These are phyloP conservation scores for Candida mattraensis DNA, from an alignment of 805 yeast genomes.

Conservation along the genomic window DNA sequence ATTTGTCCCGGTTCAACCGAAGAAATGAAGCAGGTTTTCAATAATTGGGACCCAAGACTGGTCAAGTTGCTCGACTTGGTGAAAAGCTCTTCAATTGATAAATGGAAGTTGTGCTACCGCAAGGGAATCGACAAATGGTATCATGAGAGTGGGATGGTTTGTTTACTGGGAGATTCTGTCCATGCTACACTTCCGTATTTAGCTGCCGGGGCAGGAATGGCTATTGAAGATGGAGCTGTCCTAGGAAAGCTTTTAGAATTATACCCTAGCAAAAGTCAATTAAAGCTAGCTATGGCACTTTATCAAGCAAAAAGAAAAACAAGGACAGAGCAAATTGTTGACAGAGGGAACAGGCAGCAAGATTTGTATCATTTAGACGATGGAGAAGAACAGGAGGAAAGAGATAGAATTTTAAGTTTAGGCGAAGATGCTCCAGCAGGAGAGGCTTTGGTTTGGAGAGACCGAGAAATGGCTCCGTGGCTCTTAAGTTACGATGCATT, in stretches of 20 bases:
- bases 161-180: conserved; percentile 34
- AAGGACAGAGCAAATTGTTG: conserved; percentile 30
- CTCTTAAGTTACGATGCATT: conserved; percentile 30
- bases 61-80: conserved; percentile 23
- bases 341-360: conserved; percentile 22
- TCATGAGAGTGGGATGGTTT: conserved; percentile 27
- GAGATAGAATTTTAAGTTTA: conserved; percentile 23
- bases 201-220: conserved; percentile 37
- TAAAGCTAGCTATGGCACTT: conserved; percentile 20
- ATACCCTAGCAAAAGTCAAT: conserved; percentile 20
- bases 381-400: conserved; percentile 27
- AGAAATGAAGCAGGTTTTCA: conserved; percentile 27
- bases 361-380: conserved; percentile 31
- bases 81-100: conserved; percentile 19
- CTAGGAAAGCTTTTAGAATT: conserved; percentile 24
- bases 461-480: conserved; percentile 29
- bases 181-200: conserved; percentile 37
- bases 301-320: conserved; percentile 26
- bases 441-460: conserved; percentile 28
- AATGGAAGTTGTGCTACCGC: conserved; percentile 32
- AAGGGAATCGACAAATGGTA: conserved; percentile 30
- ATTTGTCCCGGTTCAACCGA: conserved; percentile 25
- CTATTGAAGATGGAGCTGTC: conserved; percentile 36
- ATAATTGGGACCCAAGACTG: conserved; percentile 32
- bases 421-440: conserved; percentile 23